Conservation (phyloP, 2,329 filamentous ascomycete genomes). For the Neopestalotiopsis clavispora region DNA sequence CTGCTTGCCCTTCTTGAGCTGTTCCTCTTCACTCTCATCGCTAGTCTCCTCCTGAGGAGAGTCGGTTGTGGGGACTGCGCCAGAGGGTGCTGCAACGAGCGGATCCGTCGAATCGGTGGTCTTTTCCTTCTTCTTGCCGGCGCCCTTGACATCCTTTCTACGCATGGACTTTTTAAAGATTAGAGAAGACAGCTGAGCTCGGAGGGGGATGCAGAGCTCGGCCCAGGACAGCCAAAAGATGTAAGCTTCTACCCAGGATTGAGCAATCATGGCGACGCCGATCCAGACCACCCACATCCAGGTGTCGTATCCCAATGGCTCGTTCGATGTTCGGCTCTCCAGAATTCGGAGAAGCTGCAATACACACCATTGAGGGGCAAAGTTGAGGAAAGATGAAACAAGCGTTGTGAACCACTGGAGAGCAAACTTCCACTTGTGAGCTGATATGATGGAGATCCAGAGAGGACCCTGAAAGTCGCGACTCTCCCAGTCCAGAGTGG, state of each 20-base stretch:
- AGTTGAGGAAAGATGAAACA: conserved; percentile 61
- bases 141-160: conserved; percentile 76
- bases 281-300: conserved; percentile 74
- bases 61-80: conserved; percentile 34
- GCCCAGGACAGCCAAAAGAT: conserved; percentile 70
- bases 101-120: conserved; percentile 35
- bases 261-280: conserved; percentile 61
- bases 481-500: conserved; percentile 54
- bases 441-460: conserved; percentile 63
- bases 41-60: conserved; percentile 39
- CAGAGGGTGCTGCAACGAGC: conserved; percentile 30
- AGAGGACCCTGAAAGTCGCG: conserved; percentile 55
- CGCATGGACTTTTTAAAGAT: conserved; percentile 80
- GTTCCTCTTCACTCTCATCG: conserved; percentile 52
- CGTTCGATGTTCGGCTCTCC: conserved; percentile 56
- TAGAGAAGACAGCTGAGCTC: conserved; percentile 71
- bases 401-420: conserved; percentile 65
- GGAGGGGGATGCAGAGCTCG: conserved; percentile 67
- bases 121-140: conserved; percentile 52
- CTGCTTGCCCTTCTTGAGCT: conserved; percentile 62
- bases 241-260: conserved; percentile 67
- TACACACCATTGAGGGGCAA: conserved; percentile 73
- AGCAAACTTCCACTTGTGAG: conserved; percentile 60
- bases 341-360: conserved; percentile 68
- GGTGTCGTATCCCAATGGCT: conserved; percentile 54